Percentiles rank a stretch among this genome's conserved stretches.
Conservation (phyloP, 2,329 filamentous ascomycete species). For the Lecanicillium sp. region DNA sequence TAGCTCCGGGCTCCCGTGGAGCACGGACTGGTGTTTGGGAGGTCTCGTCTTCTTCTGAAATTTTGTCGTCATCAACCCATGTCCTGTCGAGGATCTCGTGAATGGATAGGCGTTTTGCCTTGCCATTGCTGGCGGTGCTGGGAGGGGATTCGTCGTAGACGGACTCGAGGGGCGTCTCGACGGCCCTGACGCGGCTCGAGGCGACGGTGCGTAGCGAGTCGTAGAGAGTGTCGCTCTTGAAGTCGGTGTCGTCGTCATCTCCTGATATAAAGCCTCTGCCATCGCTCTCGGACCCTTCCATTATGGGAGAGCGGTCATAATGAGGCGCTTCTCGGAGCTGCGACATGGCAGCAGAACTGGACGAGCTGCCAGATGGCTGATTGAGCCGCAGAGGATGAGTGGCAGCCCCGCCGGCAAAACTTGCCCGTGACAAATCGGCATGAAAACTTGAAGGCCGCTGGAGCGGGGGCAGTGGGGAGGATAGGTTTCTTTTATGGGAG, state of each 20-base stretch:
- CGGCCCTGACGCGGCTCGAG: slow-evolving; percentile 57
- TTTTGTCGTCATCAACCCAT: slow-evolving; percentile 48
- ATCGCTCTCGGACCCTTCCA: slow-evolving; percentile 64
- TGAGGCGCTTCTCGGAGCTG: slow-evolving; percentile 23
- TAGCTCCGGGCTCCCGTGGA: slow-evolving; percentile 21
- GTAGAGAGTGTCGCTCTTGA: slow-evolving; percentile 68
- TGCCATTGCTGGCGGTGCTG: slow-evolving; percentile 44
- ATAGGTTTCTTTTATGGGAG: slow-evolving; percentile 35
- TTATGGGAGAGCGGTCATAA: slow-evolving; percentile 42
- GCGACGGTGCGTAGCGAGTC: slow-evolving; percentile 68
- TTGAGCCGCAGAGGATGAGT: slow-evolving; percentile 28
- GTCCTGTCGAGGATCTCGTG: slow-evolving; percentile 50
- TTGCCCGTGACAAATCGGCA: slow-evolving; percentile 41
- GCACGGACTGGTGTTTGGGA: slow-evolving; percentile 42
- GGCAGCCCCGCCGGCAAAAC: slow-evolving; percentile 25
- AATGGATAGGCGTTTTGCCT: slow-evolving; percentile 48
- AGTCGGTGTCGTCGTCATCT: slow-evolving; percentile 72
- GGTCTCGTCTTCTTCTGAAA: slow-evolving; percentile 56
- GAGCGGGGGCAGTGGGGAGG: slow-evolving; percentile 49
- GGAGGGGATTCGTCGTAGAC: slow-evolving; percentile 76
- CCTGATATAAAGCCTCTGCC: slow-evolving; percentile 55
- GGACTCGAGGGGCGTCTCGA: slow-evolving; percentile 66
- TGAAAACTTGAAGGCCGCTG: slow-evolving; percentile 48
- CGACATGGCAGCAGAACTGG: slow-evolving; percentile 35
- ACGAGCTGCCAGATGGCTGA: slow-evolving; percentile 34